A percentile compares a stretch with the other conserved stretches of the same genome.
Evolutionary conservation across 371 early-diverging fungal species (phyloP).

Genomic region (Catenaria anguillulae): DNA sequence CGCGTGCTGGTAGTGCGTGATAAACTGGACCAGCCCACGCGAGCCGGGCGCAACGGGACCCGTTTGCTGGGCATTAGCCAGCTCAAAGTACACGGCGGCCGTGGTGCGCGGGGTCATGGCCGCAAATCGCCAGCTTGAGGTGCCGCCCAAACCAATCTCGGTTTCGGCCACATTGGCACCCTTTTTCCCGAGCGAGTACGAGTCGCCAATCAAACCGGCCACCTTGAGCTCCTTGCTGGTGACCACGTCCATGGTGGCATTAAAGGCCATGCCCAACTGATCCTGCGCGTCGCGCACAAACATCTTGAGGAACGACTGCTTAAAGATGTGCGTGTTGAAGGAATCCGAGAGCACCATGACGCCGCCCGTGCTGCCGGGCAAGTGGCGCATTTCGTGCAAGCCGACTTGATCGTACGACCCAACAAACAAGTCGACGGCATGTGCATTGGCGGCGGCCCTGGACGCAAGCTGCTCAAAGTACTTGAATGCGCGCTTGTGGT

Average conservation of each 20-base stretch:
- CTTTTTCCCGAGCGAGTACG: constrained; percentile 79
- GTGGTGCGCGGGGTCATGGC: constrained; percentile 75
- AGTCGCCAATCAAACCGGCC: constrained; percentile 91
- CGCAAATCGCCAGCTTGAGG: constrained; percentile 89
- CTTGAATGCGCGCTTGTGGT: constrained; percentile 82
- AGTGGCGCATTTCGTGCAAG: constrained; percentile 89
- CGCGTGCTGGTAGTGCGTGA: constrained; percentile 89
- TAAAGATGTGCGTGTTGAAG: constrained; percentile 90
- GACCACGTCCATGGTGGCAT: constrained; percentile 93
- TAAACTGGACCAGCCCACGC: constrained; percentile 84
- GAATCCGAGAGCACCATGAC: constrained; percentile 92
- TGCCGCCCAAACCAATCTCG: constrained; percentile 93
- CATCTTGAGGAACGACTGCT: constrained; percentile 85
- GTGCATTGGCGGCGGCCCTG: constrained; percentile 69
- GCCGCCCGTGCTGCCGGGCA: constrained; percentile 90
- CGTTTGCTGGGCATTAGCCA: constrained; percentile 46
- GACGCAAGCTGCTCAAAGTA: constrained; percentile 87
- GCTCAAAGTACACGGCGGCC: constrained; percentile 87
- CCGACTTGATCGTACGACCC: constrained; percentile 94
- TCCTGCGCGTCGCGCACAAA: constrained; percentile 75
- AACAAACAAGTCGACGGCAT: constrained; percentile 78
- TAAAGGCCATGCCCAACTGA: constrained; percentile 88
- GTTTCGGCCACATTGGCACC: constrained; percentile 86
- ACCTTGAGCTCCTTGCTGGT: constrained; percentile 87
- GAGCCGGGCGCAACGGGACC: constrained; percentile 67